Conservation (phyloP, 495 filamentous ascomycete species). For the Podospora tetraspora region DNA sequence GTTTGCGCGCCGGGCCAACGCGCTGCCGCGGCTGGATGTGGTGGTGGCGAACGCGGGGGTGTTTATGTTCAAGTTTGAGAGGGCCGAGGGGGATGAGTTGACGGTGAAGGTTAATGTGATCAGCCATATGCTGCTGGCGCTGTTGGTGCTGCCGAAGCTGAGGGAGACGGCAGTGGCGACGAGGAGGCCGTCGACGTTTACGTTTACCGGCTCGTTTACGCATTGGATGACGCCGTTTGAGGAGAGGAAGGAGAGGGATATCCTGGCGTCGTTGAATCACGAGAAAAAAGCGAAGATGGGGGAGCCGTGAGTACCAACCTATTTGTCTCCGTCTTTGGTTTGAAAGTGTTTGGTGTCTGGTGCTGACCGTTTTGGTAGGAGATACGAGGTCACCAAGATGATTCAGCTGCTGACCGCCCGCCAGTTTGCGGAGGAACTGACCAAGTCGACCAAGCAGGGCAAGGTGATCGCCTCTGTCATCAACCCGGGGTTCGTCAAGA, state of each 20-base stretch:
- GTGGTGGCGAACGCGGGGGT: slow-evolving; percentile 44
- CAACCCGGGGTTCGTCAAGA: slow-evolving; percentile 31
- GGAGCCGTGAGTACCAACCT: slow-evolving; percentile 21
- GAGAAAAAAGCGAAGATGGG: slow-evolving; percentile 24
- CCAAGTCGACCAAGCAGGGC: slow-evolving; percentile 22
- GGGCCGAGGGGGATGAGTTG: slow-evolving; percentile 29
- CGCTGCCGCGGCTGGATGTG: slow-evolving; percentile 36
- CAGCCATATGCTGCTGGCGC: slow-evolving; percentile 12
- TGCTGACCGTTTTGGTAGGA: slow-evolving; percentile 4
- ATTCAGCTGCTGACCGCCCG: slow-evolving; percentile 29
- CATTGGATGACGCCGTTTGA: slow-evolving; percentile 32
- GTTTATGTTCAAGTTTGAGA: background rate
- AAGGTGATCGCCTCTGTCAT: slow-evolving; percentile 26
- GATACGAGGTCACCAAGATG: slow-evolving; percentile 36
- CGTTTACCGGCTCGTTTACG: slow-evolving; percentile 28
- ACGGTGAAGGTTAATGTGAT: slow-evolving; percentile 49
- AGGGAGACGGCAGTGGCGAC: slow-evolving; percentile 20
- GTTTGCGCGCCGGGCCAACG: slow-evolving; percentile 21
- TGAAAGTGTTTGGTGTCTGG: background rate
- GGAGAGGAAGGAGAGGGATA: slow-evolving; percentile 25
- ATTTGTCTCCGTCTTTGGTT: background rate
- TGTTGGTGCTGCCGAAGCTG: slow-evolving; percentile 18
- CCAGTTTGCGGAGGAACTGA: slow-evolving; percentile 29
- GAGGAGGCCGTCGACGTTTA: slow-evolving; percentile 17
- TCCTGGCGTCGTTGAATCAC: slow-evolving; percentile 27